Evolutionary conservation across 164 flowering plant genomes (phyloP), one percentile per base, ranked within the genome.

Genomic region (Magnolia sinica): DNA sequence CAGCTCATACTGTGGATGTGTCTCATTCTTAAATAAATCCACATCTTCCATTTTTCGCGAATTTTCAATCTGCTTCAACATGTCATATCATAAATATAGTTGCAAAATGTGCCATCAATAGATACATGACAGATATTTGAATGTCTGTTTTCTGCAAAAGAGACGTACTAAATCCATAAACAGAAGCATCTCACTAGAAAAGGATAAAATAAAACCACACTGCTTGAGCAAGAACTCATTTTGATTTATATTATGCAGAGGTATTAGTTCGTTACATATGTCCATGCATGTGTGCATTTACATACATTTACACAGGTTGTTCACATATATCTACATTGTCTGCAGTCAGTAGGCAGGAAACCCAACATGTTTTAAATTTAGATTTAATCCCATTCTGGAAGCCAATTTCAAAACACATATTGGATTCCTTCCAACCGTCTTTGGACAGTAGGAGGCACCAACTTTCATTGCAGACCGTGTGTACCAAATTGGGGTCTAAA

Each of bases 1-100:
- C 7, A 93, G 73, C 45, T 77, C 23, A 85, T 78, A 90, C 73
- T 92, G 94, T 49, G 98, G 98, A 84, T 96, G 96, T 11, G 78
- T 72, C 31, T 90, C 89, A 86, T 86, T 91, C 65, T 24, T 74
- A 76, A 96, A 90, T 58, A 92, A 88, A 69, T 90, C 95, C 29
- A 85, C 11, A n/a, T 87, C 91, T 0, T 87, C 93, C 78, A 75
- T 78, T 27, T 61, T 83, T 58, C 82, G 87, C 4, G 95, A 92
- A 82, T 90, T 83, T 73, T 96, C 98, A 79, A 91, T 86, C 99
- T 96, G 90, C 72, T 71, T 77, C 11, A 74, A 72, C 76, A 77
- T 27, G 20, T 29, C 7, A 23, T 69, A 72, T 66, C 73, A 74
- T 49, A 66, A 29, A 49, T 77, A 63, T 72, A 29, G 52, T 73